Conservation (phyloP, 345 rosid genomes). For the Geranium brycei region DNA sequence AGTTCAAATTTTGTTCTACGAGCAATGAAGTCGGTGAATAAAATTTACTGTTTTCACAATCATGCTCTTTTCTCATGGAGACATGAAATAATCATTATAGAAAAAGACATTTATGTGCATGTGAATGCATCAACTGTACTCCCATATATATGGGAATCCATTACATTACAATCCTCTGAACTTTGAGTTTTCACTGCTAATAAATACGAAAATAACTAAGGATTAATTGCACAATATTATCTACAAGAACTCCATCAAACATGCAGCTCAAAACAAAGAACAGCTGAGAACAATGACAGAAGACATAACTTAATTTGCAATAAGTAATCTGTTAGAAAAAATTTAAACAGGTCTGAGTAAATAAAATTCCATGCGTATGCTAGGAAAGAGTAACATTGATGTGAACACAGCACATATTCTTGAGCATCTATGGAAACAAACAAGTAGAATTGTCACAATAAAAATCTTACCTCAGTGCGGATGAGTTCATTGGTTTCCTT, state of each 20-base stretch:
- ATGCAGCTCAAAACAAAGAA: not conserved
- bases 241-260: not conserved
- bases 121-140: no score
- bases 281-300: not conserved
- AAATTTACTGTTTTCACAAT: no score
- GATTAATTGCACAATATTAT: not conserved
- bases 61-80: no score
- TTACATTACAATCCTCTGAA: no score
- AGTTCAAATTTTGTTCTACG: no score
- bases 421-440: not conserved
- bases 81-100: not conserved
- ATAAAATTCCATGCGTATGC: not conserved
- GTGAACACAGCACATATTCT: no score
- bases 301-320: no score
- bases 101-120: not conserved
- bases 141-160: no score
- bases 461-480: constrained; percentile 59
- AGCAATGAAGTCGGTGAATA: no score
- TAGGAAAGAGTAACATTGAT: not conserved
- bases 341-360: not conserved
- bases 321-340: no score
- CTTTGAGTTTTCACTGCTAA: no score
- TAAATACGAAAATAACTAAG: not conserved
- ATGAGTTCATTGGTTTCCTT: constrained; percentile 68
- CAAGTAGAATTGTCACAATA: not conserved